Conservation (phyloP, 148 eudicot species). For the Cornus kousa region DNA sequence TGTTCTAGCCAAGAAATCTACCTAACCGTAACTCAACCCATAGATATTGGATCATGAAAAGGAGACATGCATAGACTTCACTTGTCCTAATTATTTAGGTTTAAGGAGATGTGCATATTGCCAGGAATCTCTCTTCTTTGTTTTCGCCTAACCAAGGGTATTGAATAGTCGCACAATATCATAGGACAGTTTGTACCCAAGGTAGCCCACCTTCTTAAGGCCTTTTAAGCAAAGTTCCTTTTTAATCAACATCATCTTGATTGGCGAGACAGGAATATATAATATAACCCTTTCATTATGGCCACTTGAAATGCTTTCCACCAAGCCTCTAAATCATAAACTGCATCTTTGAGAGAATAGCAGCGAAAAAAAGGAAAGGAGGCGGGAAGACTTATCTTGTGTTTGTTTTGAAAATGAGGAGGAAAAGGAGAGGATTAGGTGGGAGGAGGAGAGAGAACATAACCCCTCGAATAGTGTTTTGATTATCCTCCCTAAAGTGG, state of each 20-base stretch:
- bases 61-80: no score
- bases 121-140: neutral
- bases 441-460: no score
- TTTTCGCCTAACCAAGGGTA: neutral
- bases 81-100: neutral
- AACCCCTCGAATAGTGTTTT: no score
- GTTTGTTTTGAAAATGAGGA: no score
- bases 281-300: neutral
- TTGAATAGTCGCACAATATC: neutral
- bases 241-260: neutral
- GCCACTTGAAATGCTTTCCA: neutral
- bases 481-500: no score
- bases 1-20: no score
- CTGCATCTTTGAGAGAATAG: no score
- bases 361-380: neutral
- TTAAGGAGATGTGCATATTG: neutral
- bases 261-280: neutral
- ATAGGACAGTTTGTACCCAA: neutral
- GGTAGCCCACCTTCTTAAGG: neutral
- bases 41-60: neutral
- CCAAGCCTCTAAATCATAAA: neutral
- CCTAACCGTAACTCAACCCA: no score
- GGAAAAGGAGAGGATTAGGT: no score
- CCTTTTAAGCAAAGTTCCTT: neutral
- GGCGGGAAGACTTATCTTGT: neutral